Evolutionary conservation across 768 basidiomycete species (phyloP).

Genomic region (Tricholoma saponaceum): DNA sequence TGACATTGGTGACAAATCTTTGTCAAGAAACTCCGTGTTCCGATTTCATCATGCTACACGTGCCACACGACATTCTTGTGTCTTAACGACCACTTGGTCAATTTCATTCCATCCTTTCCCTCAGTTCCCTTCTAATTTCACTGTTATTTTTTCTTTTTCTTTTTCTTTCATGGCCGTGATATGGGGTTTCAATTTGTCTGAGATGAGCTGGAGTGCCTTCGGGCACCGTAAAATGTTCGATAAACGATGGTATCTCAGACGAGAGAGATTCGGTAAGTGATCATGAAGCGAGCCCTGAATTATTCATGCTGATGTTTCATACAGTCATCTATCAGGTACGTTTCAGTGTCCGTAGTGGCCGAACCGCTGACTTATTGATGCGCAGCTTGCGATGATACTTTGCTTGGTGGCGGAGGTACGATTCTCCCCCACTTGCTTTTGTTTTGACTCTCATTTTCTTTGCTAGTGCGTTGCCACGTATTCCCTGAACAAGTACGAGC

Average conservation of each 20-base stretch:
- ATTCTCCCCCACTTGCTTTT: neutral
- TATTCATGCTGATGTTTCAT: conserved; percentile 2
- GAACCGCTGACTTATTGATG: neutral
- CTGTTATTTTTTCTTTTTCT: neutral
- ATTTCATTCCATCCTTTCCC: no score
- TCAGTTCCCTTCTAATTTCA: neutral
- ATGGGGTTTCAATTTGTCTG: conserved; percentile 31
- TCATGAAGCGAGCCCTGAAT: neutral
- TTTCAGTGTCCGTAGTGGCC: neutral
- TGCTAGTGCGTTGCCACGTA: conserved; percentile 29
- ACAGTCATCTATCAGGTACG: conserved; percentile 10
- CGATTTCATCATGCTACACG: no score
- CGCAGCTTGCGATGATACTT: conserved; percentile 26
- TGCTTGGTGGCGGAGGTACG: conserved; percentile 30
- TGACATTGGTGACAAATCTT: no score
- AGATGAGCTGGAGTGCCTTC: conserved; percentile 31
- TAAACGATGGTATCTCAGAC: conserved; percentile 25
- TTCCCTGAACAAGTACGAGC: conserved; percentile 31
- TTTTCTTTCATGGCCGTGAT: conserved; percentile 20
- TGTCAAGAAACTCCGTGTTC: no score
- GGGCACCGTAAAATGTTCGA: conserved; percentile 27
- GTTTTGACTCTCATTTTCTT: neutral
- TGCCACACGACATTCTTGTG: no score
- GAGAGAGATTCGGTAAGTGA: conserved; percentile 27
- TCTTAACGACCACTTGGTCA: no score